Percentiles rank a stretch among this genome's conserved stretches.
Conservation (phyloP, 1,284 basidiomycete species). For the Trichosporon inkin region DNA sequence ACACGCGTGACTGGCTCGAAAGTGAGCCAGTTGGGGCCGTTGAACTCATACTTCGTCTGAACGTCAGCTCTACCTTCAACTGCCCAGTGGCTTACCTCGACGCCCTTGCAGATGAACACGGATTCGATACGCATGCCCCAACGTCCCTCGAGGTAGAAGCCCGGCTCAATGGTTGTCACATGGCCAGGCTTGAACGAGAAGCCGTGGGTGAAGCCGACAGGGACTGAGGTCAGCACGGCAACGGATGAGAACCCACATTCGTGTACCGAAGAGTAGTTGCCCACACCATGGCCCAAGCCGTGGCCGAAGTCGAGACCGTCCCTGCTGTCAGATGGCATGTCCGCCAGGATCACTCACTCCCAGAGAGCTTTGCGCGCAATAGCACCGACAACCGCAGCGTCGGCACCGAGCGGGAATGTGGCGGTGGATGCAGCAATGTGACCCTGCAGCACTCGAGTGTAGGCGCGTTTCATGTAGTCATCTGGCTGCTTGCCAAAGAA, state of each 20-base stretch:
- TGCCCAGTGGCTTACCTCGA: slow-evolving; percentile 56
- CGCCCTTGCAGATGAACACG: slow-evolving; percentile 64
- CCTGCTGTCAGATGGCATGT: slow-evolving; percentile 19
- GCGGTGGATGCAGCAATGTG: slow-evolving; percentile 90
- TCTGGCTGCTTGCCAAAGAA: slow-evolving; percentile 75
- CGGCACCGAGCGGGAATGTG: slow-evolving; percentile 82
- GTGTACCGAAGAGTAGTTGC: slow-evolving; percentile 40
- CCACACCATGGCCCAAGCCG: slow-evolving; percentile 48
- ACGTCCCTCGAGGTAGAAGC: slow-evolving; percentile 65
- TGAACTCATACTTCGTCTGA: slow-evolving; percentile 55
- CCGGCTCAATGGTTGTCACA: slow-evolving; percentile 70
- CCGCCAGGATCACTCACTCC: slow-evolving; percentile 52
- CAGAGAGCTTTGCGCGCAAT: slow-evolving; percentile 79
- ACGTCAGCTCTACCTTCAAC: not conserved
- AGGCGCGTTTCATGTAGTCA: slow-evolving; percentile 77
- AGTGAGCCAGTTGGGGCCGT: slow-evolving; percentile 70
- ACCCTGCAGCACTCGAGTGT: slow-evolving; percentile 90
- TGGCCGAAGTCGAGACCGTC: slow-evolving; percentile 73
- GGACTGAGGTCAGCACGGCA: slow-evolving; percentile 44
- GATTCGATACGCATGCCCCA: slow-evolving; percentile 91
- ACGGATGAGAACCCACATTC: slow-evolving; percentile 33
- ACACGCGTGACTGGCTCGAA: slow-evolving; percentile 87
- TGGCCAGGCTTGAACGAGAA: slow-evolving; percentile 72
- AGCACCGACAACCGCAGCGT: slow-evolving; percentile 73
- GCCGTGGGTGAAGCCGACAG: slow-evolving; percentile 30